phyloP scores from a whole-genome alignment of 1,139 yeast genomes.

The Debaryomyces sp. region DNA sequence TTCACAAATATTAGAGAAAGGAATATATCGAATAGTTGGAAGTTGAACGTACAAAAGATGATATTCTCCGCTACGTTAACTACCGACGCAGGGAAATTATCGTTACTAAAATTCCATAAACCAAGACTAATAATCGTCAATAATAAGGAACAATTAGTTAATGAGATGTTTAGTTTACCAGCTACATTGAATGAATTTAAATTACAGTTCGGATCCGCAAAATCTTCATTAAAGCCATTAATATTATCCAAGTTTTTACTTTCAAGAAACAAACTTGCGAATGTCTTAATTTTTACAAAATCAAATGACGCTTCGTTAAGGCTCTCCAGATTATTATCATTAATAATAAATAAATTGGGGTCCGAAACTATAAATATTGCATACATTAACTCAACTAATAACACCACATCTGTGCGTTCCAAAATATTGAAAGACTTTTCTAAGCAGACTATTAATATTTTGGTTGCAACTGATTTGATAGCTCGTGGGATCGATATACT shows the following conservation, averaged over 20 bases:
- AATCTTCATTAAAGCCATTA: slow-evolving; percentile 73
- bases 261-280: slow-evolving; percentile 26
- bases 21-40: slow-evolving; percentile 34
- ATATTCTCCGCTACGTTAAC: slow-evolving; percentile 93
- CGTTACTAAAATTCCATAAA: slow-evolving; percentile 63
- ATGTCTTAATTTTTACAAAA: slow-evolving; percentile 71
- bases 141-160: slow-evolving; percentile 49
- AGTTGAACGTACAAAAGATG: slow-evolving; percentile 52
- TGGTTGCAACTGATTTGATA: slow-evolving; percentile 89
- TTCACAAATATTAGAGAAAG: slow-evolving; percentile 16
- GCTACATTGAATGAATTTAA: slow-evolving; percentile 52
- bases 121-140: slow-evolving; percentile 78
- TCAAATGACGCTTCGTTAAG: slow-evolving; percentile 88
- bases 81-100: slow-evolving; percentile 85
- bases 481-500: slow-evolving; percentile 91
- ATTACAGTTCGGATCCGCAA: slow-evolving; percentile 55
- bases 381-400: slow-evolving; percentile 54
- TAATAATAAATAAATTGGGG: slow-evolving; percentile 40
- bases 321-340: slow-evolving; percentile 59
- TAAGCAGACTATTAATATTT: slow-evolving; percentile 48
- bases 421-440: slow-evolving; percentile 60
- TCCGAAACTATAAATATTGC: slow-evolving; percentile 21
- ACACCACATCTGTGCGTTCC: slow-evolving; percentile 43
- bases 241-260: slow-evolving; percentile 60
- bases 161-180: slow-evolving; percentile 61